A percentile compares a stretch with the other conserved stretches of the same genome.
Conservation (phyloP, 202 grass and related monocot species). For the Tripidium arundinaceum region DNA sequence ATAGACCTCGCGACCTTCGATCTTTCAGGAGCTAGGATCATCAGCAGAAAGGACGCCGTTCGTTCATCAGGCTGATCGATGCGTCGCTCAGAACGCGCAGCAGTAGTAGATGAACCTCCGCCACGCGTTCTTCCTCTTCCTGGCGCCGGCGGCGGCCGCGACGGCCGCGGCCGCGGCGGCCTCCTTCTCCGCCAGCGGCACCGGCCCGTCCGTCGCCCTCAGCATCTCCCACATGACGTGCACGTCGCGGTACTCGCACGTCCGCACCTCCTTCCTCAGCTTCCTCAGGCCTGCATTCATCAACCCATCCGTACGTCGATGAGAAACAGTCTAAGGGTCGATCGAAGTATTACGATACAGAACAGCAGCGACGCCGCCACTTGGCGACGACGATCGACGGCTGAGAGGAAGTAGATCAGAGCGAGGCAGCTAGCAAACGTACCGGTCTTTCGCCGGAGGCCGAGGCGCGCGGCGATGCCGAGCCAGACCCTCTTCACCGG, state of each 20-base stretch:
- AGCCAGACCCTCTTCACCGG: constrained; percentile 58
- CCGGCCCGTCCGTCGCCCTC: constrained; percentile 32
- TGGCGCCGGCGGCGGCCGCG: constrained; percentile 34
- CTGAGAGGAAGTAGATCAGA: neutral
- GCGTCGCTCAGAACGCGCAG: constrained; percentile 49
- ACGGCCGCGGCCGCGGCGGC: constrained; percentile 30
- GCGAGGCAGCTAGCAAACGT: neutral
- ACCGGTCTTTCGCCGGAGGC: constrained; percentile 56
- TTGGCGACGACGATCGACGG: neutral
- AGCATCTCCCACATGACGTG: constrained; percentile 97
- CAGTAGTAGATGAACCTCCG: constrained; percentile 51
- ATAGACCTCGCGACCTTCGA: neutral
- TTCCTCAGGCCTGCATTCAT: constrained; percentile 49
- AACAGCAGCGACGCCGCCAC: neutral
- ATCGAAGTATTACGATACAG: neutral
- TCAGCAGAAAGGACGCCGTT: neutral
- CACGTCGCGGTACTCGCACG: constrained; percentile 85
- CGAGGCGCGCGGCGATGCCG: constrained; percentile 49
- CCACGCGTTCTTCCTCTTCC: constrained; percentile 46
- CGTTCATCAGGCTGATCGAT: neutral
- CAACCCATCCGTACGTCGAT: neutral
- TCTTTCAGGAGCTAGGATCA: neutral
- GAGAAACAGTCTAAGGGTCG: too few species aligned
- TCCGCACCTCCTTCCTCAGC: constrained; percentile 86
- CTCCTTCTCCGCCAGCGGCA: constrained; percentile 41